phyloP scores from a whole-genome alignment of 345 rosid genomes.

The Sapria himalayana region DNA sequence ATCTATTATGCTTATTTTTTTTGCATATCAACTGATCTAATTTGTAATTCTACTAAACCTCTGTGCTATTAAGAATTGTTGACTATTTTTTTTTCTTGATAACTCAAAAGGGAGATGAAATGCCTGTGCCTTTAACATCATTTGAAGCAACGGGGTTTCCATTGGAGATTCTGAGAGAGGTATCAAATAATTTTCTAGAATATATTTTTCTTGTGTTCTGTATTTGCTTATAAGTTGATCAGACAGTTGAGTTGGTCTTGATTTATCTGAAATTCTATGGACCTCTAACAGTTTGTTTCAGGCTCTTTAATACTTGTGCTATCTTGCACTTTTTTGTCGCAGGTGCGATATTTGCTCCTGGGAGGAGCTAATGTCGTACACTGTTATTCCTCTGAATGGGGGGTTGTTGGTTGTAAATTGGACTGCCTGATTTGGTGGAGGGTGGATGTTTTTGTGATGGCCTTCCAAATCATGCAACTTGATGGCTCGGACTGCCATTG shows the following conservation, averaged over 20 bases:
- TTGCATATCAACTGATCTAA: too few relatives aligned
- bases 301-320: constrained; percentile 45
- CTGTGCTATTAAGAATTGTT: too few relatives aligned
- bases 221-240: constrained; percentile 13
- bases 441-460: constrained; percentile 47
- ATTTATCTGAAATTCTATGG: constrained; percentile 16
- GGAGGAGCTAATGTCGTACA: constrained; percentile 99
- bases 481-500: constrained; percentile 63
- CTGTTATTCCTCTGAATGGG: constrained; percentile 57
- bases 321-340: constrained; percentile 80
- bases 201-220: background rate
- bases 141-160: constrained; percentile 79
- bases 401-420: constrained; percentile 53
- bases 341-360: constrained; percentile 99
- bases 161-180: constrained; percentile 86
- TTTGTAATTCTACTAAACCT: too few relatives aligned
- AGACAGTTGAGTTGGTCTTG: constrained; percentile 8
- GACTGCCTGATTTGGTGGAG: constrained; percentile 55
- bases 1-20: too few relatives aligned
- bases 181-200: too few relatives aligned
- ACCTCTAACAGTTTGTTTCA: constrained; percentile 37
- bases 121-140: constrained; percentile 55
- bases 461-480: constrained; percentile 49
- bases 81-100: background rate
- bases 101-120: constrained; percentile 44